These are phyloP conservation scores for Cenococcum geophilum DNA, from an alignment of 495 filamentous ascomycete species.

Conservation along the genomic window DNA sequence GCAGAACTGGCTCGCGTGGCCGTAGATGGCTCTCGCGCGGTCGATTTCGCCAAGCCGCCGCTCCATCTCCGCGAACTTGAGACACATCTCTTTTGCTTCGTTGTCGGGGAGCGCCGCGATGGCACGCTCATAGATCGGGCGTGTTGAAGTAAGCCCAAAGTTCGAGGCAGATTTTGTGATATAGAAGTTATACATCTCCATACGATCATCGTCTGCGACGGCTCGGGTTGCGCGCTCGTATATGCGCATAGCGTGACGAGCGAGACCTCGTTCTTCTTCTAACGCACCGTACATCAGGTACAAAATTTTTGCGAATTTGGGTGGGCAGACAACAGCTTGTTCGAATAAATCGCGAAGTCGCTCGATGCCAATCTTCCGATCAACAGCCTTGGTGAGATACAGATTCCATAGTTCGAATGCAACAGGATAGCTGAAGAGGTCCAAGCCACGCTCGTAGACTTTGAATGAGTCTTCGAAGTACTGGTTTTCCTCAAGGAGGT, in stretches of 20 bases:
- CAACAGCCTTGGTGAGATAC: constrained; percentile 94
- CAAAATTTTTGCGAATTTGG: constrained; percentile 90
- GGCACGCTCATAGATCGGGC: constrained; percentile 92
- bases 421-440: constrained; percentile 95
- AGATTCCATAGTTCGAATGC: constrained; percentile 99
- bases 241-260: constrained; percentile 97
- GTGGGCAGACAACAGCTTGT: constrained; percentile 88
- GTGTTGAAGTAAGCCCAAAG: constrained; percentile 92
- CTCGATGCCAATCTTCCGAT: constrained; percentile 92
- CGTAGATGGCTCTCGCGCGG: constrained; percentile 88
- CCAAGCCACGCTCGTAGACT: constrained; percentile 91
- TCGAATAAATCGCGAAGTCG: constrained; percentile 93
- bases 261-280: constrained; percentile 92
- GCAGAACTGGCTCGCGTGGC: constrained; percentile 94
- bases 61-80: constrained; percentile 99
- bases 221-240: constrained; percentile 96
- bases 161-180: constrained; percentile 98
- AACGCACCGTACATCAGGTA: constrained; percentile 98
- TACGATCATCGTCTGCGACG: constrained; percentile 88
- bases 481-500: constrained; percentile 87
- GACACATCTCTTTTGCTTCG: constrained; percentile 95
- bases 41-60: constrained; percentile 93
- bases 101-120: constrained; percentile 87
- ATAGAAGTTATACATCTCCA: constrained; percentile 99
- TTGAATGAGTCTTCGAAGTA: constrained; percentile 99